phyloP scores from a whole-genome alignment of 257 asterid genomes.

The Nemophila menziesii region DNA sequence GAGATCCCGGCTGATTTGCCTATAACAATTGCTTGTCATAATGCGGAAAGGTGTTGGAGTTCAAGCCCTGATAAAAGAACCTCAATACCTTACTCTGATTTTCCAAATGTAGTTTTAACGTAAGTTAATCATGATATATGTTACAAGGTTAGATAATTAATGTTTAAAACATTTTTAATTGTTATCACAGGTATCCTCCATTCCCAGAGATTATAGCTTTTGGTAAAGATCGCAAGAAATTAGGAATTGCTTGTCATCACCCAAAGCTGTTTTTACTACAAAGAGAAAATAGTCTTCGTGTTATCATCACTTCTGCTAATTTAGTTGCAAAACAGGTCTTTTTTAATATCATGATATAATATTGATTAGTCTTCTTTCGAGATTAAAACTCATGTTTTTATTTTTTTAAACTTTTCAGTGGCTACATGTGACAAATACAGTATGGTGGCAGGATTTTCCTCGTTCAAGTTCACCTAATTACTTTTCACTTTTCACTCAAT shows the following conservation, averaged over 20 bases:
- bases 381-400: slow-evolving; percentile 7
- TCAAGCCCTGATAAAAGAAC: slow-evolving; percentile 48
- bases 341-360: background rate
- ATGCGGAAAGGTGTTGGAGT: slow-evolving; percentile 74
- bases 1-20: slow-evolving; percentile 59
- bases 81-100: slow-evolving; percentile 52
- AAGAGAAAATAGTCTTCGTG: slow-evolving; percentile 64
- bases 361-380: background rate
- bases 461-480: slow-evolving; percentile 38
- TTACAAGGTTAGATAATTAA: slow-evolving; percentile 5
- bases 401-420: slow-evolving; percentile 48
- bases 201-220: slow-evolving; percentile 91
- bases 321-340: slow-evolving; percentile 74
- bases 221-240: slow-evolving; percentile 62
- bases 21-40: slow-evolving; percentile 79
- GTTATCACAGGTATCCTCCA: slow-evolving; percentile 58
- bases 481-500: slow-evolving; percentile 51
- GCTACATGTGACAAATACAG: slow-evolving; percentile 67
- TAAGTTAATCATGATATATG: slow-evolving; percentile 27
- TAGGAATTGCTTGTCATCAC: slow-evolving; percentile 88
- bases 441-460: slow-evolving; percentile 97
- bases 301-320: slow-evolving; percentile 80
- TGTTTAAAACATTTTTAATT: slow-evolving; percentile 16
- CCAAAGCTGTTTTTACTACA: slow-evolving; percentile 77
- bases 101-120: slow-evolving; percentile 62